Base-by-base conservation (phyloP, 1,284 basidiomycete genomes). In the Neonothopanus nambi region DNA sequence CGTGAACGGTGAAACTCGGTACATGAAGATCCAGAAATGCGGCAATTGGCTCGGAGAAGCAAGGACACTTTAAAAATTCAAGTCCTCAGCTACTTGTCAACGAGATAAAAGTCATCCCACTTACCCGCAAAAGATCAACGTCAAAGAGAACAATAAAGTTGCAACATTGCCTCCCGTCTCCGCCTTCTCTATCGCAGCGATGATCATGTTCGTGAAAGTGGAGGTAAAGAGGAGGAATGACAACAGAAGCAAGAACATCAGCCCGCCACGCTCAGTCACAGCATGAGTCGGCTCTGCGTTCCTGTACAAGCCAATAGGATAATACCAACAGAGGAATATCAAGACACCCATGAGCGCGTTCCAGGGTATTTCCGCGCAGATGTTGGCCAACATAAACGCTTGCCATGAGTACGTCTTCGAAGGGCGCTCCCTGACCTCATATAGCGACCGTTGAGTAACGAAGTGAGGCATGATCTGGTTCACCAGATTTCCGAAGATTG, bases 381-480 rank as follows among this genome's bases (percentile, higher is more conserved):
- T 75, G 58, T 87, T 85, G 0, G 84, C 74, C 0, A 82, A 76
- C 43, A 85, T 65, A 42, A 94, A 79, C 1, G 89, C 83, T 6
- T 84, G 76, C 93, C 93, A 95, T 47, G 82, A 83, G 73, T 94
- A 95, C 65, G 91, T 90, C 63, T 83, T 81, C 53, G 81, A 81
- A 0, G 87, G 78, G 1, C 84, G 79, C 67, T 92, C 90, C 30
- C 89, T 80, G 12, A 83, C 81, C 64, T 91, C 87, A 66, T 88
- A 92, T 13, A 91, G 69, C 7, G 70, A 60, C 3, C 74, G 70
- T 15, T 65, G 63, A 20, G 61, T 60, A 36, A 67, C 62, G 48
- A 67, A 68, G 17, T 66, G 65, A 15, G 65, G 65, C 61, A 65
- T 62, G 45, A 67, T 67, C 48, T 66, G 65, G 42, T 64, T 63